These are phyloP conservation scores for Yamadazyma mexicana DNA, from an alignment of 1,139 yeast species.

Conservation along the genomic window DNA sequence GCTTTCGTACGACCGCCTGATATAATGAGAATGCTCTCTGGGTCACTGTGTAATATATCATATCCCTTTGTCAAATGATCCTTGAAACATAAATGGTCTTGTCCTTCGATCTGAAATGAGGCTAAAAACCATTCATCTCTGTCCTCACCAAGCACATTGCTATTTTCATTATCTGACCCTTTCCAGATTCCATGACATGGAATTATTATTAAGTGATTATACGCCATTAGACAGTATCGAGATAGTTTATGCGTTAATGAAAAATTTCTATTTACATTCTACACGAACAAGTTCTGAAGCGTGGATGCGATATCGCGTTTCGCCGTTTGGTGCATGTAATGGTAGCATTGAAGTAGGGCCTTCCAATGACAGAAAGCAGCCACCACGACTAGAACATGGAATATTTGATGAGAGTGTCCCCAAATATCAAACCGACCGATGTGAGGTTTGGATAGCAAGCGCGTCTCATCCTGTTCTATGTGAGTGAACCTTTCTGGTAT, in stretches of 20 bases:
- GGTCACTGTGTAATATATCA: constrained; percentile 28
- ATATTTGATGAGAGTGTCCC: constrained; percentile 89
- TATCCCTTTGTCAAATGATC: constrained; percentile 54
- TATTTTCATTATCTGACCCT: constrained; percentile 20
- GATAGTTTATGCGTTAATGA: no score
- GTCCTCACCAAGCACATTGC: constrained; percentile 30
- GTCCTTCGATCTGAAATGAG: constrained; percentile 66
- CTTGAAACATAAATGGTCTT: constrained; percentile 66
- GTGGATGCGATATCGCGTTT: not conserved
- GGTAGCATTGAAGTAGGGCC: constrained; percentile 64
- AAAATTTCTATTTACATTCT: not conserved
- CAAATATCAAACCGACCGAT: constrained; percentile 57
- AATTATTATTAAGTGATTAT: constrained; percentile 45
- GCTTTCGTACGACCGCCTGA: constrained; percentile 76
- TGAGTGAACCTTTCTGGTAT: constrained; percentile 75
- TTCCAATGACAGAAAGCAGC: constrained; percentile 79
- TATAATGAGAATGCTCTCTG: constrained; percentile 42
- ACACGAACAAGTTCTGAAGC: not conserved
- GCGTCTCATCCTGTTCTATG: constrained; percentile 36
- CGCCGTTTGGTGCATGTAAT: constrained; percentile 33
- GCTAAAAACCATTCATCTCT: constrained; percentile 64
- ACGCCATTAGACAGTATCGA: constrained; percentile 1
- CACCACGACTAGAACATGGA: constrained; percentile 76
- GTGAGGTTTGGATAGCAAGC: constrained; percentile 16
- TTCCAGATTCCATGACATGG: constrained; percentile 76